phyloP scores from a whole-genome alignment of 371 early-diverging fungal genomes.

The Apophysomyces elegans region DNA sequence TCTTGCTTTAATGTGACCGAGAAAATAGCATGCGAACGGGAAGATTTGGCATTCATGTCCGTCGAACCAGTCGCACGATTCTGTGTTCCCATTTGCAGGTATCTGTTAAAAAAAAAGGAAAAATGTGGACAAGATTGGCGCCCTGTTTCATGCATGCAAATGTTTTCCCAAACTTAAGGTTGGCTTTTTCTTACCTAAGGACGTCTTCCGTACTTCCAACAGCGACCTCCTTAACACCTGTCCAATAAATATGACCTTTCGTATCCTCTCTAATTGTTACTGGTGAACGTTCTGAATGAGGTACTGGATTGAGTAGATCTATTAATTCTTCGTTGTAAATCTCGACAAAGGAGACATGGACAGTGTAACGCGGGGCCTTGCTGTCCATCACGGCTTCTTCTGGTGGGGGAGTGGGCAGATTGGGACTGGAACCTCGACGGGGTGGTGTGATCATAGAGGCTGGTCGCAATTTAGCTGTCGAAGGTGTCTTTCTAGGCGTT shows the following conservation, averaged over 20 bases:
- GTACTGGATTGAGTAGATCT: slow-evolving; percentile 77
- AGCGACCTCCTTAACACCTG: slow-evolving; percentile 85
- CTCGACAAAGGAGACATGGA: slow-evolving; percentile 83
- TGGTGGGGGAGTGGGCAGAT: slow-evolving; percentile 16
- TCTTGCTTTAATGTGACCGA: slow-evolving; percentile 85
- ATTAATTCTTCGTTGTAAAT: slow-evolving; percentile 98
- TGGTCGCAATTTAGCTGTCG: slow-evolving; percentile 21
- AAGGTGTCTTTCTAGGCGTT: slow-evolving; percentile 25
- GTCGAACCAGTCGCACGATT: slow-evolving; percentile 94
- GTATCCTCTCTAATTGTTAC: slow-evolving; percentile 92
- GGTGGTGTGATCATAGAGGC: slow-evolving; percentile 20
- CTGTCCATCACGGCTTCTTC: slow-evolving; percentile 11
- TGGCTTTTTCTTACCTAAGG: slow-evolving; percentile 54
- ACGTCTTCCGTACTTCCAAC: slow-evolving; percentile 81
- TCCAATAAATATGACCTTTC: slow-evolving; percentile 89
- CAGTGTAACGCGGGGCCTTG: slow-evolving; percentile 46
- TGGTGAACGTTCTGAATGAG: slow-evolving; percentile 58
- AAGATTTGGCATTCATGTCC: slow-evolving; percentile 96
- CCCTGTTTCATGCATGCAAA: slow-evolving; percentile 13
- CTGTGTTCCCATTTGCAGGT: slow-evolving; percentile 78
- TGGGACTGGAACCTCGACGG: slow-evolving; percentile 21
- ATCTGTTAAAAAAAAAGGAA: slow-evolving; percentile 28
- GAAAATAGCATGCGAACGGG: slow-evolving; percentile 98
- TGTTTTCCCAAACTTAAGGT: slow-evolving; percentile 10
- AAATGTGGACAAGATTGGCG: slow-evolving; percentile 12